Percentiles rank a stretch among this genome's conserved stretches.
phyloP scores from a whole-genome alignment of 1,139 yeast species.

The Geotrichum citri-aurantii region DNA sequence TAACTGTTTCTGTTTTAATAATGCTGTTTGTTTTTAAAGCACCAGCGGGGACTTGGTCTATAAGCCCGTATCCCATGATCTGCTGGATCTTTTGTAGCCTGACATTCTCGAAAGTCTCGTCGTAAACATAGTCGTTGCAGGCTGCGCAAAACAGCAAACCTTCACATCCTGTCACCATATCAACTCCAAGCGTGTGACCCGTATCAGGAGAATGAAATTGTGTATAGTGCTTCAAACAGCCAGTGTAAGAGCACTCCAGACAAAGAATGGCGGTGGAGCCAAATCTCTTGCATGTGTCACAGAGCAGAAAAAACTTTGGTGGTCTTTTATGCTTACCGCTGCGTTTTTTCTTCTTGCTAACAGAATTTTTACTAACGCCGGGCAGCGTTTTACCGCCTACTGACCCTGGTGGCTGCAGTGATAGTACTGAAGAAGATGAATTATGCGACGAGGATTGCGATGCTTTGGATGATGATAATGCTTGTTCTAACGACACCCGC shows the following conservation, averaged over 20 bases:
- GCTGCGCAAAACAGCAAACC: conserved; percentile 55
- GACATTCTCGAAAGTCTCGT: conserved; percentile 49
- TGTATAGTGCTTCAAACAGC: conserved; percentile 63
- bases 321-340: neutral
- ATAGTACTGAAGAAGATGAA: conserved; percentile 1
- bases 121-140: conserved; percentile 68
- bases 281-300: conserved; percentile 18
- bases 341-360: neutral
- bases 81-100: conserved; percentile 36
- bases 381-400: conserved; percentile 9
- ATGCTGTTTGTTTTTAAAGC: conserved; percentile 6
- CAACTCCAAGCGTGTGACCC: conserved; percentile 65
- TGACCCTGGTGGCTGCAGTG: neutral
- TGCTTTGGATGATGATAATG: neutral
- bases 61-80: conserved; percentile 6
- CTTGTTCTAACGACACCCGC: conserved; percentile 20
- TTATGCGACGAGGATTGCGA: neutral
- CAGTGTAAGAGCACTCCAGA: conserved; percentile 77
- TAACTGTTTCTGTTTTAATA: neutral
- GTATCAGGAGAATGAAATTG: conserved; percentile 52
- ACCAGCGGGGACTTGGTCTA: conserved; percentile 17
- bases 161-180: conserved; percentile 24
- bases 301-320: neutral
- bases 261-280: conserved; percentile 45
- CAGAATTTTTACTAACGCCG: neutral